Evolutionary conservation across 306 rosid species (phyloP), one percentile per base, ranked within the genome.

Genomic region (Boehmeria nivea): DNA sequence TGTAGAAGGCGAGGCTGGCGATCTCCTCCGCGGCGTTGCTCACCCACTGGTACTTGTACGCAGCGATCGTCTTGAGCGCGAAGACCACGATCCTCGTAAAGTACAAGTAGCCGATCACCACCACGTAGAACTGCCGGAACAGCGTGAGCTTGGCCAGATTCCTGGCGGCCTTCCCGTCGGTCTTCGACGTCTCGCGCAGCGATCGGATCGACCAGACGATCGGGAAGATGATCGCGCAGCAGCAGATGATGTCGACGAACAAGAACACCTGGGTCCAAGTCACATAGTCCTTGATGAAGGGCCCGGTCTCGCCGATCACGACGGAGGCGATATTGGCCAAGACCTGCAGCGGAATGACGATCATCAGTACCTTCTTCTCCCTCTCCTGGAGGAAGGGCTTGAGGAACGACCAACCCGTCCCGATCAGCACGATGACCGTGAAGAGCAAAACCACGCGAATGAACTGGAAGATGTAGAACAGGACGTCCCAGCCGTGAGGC

Each of bases 121-220:
- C 95, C 55, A 87, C 77, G 64, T 88, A 90, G 50, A 90, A 90
- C 31, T 87, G 95, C 76, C 94, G 80, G 65, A 90, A 87, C 31
- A 90, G 98, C 0, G 88, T 84, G 75, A 90, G 55, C 69, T 90
- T 90, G 0, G 94, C 88, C 57, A 90, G 64, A 43, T 87, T 90
- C 69, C 85, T 74, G 0, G 94, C 95, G 3, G 94, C 95, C 65
- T 90, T 87, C 4, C 98, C 98, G 36, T 90, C 94, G 0, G 94
- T 90, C 57, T 90, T 90, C 1, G 94, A 87, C 0, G 98, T 90
- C 66, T 90, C 98, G 42, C 95, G 70, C 3, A 90, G 53, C 18
- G 91, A 77, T 59, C 98, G 72, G 10, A 90, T 90, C 0, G 98
- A 87, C 98, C 98, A 90, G 7, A 90, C 94, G 42, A 90, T 90